Evolutionary conservation across 192 early-diverging fungal genomes (phyloP).

Genomic region (Piromyces sp.): DNA sequence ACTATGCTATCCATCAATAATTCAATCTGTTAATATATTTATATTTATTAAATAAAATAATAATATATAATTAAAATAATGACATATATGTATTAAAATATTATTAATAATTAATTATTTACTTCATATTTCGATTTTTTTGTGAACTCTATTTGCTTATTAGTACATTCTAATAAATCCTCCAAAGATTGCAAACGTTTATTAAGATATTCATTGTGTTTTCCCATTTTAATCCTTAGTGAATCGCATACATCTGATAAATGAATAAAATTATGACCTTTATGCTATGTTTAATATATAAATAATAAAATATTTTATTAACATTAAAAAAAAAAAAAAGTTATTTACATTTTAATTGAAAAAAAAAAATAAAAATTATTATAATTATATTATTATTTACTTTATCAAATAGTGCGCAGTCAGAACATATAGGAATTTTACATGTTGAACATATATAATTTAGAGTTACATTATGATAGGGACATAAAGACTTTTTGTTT

Average conservation of each 20-base stretch:
- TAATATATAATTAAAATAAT: too few relatives aligned
- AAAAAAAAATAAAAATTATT: too few relatives aligned
- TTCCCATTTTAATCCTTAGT: neutral
- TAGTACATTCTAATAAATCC: neutral
- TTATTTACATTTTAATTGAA: too few relatives aligned
- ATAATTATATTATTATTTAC: neutral
- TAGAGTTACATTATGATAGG: neutral
- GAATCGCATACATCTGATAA: neutral
- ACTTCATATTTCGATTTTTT: neutral
- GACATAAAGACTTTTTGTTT: neutral
- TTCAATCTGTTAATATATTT: neutral
- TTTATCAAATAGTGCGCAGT: neutral
- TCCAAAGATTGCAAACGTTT: neutral
- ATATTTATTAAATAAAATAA: too few relatives aligned
- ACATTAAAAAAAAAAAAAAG: too few relatives aligned
- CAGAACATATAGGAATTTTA: neutral
- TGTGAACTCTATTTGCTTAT: neutral
- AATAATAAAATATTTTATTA: too few relatives aligned
- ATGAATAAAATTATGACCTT: neutral
- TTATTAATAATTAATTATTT: too few relatives aligned
- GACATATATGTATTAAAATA: too few relatives aligned
- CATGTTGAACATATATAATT: neutral
- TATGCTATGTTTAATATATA: too few relatives aligned
- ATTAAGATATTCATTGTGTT: neutral
- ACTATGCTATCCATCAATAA: neutral